A percentile compares a stretch with the other conserved stretches of the same genome.
Evolutionary conservation across 1,284 basidiomycete genomes (phyloP).

Genomic region (Leccinum subfulvum): DNA sequence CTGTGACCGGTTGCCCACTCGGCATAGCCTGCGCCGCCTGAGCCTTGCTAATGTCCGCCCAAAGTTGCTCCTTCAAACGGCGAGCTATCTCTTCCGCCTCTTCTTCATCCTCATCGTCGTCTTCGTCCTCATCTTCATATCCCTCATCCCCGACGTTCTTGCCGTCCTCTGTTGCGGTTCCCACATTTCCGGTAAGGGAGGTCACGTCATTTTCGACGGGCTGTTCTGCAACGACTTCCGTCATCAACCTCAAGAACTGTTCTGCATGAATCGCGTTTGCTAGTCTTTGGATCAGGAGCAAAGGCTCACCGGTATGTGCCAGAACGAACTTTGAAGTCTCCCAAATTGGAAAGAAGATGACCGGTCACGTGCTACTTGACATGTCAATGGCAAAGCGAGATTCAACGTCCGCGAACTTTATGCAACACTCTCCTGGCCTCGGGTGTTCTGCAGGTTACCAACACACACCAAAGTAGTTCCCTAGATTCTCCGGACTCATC

Average conservation of each 20-base stretch:
- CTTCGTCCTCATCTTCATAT: constrained; percentile 50
- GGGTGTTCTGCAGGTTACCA: not conserved
- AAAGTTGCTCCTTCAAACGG: constrained; percentile 64
- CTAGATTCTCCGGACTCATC: constrained; percentile 8
- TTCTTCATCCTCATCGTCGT: constrained; percentile 63
- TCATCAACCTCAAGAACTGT: constrained; percentile 18
- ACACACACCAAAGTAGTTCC: not conserved
- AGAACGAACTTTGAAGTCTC: not conserved
- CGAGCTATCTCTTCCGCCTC: constrained; percentile 71
- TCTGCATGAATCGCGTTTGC: constrained; percentile 13
- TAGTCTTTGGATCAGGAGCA: constrained; percentile 6
- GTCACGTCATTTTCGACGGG: constrained; percentile 5
- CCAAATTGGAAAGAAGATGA: constrained; percentile 12
- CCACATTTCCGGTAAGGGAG: constrained; percentile 7
- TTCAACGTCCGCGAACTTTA: constrained; percentile 23
- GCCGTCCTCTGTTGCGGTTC: constrained; percentile 14
- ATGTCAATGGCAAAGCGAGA: constrained; percentile 1
- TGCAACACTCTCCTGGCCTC: constrained; percentile 4
- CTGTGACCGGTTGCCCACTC: constrained; percentile 5
- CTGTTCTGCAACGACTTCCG: constrained; percentile 10
- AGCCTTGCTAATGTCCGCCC: constrained; percentile 67
- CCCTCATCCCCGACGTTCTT: constrained; percentile 45
- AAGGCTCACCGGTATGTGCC: constrained; percentile 13
- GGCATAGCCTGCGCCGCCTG: constrained; percentile 43
- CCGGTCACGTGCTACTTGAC: constrained; percentile 20